Evolutionary conservation across 257 asterid genomes (phyloP).

Genomic region (Solanum sparsipilum): DNA sequence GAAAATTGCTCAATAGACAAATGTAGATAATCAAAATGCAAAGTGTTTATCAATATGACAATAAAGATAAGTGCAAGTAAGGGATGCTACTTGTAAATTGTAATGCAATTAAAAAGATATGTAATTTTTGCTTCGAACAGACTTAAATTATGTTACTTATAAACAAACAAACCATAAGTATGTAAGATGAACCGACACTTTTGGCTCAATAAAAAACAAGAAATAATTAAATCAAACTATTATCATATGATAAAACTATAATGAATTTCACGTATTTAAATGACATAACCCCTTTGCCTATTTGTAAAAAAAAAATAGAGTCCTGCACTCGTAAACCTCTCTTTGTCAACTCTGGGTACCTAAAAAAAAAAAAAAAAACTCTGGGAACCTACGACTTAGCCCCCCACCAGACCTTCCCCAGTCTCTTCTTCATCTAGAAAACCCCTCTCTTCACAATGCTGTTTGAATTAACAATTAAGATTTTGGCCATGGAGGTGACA

Average conservation of each 20-base stretch:
- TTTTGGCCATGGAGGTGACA: not conserved
- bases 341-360: not conserved
- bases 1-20: not conserved
- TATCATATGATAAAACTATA: not conserved
- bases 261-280: not conserved
- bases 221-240: not conserved
- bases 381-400: not conserved
- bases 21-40: not conserved
- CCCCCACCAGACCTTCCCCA: not conserved
- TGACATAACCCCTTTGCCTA: not conserved
- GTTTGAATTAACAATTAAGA: not conserved
- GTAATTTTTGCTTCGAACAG: too few relatives aligned
- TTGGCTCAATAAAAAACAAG: not conserved
- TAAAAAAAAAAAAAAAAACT: not conserved
- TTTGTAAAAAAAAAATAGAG: not conserved
- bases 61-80: not conserved
- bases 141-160: too few relatives aligned
- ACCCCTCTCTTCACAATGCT: not conserved
- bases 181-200: not conserved
- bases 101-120: not conserved
- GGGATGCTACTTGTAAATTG: not conserved
- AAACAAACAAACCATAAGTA: not conserved
- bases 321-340: not conserved
- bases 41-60: not conserved
- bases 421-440: not conserved